Evolutionary conservation across 345 rosid genomes (phyloP).

Genomic region (Heritiera littoralis): DNA sequence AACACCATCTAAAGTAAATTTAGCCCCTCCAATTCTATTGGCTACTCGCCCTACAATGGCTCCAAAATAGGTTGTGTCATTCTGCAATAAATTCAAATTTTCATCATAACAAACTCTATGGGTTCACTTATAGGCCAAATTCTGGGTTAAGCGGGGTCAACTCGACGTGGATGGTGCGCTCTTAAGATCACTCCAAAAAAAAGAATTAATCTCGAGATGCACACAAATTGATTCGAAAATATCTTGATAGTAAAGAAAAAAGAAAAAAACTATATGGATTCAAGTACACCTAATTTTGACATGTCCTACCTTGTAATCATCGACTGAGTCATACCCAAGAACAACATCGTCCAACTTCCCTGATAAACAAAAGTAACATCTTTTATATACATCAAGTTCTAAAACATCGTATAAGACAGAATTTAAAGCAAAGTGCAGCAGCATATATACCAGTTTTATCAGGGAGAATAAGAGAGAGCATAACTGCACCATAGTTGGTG

Average conservation of each 20-base stretch:
- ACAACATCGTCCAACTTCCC: conserved; percentile 71
- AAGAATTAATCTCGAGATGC: too few species aligned
- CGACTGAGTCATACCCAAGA: conserved; percentile 72
- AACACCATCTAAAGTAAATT: conserved; percentile 61
- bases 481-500: conserved; percentile 82
- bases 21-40: conserved; percentile 70
- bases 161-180: too few species aligned
- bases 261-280: background rate
- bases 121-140: background rate
- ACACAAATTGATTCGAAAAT: too few species aligned
- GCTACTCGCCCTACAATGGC: conserved; percentile 89
- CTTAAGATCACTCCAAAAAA: too few species aligned
- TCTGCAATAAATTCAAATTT: conserved; percentile 35
- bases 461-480: conserved; percentile 67
- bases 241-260: background rate
- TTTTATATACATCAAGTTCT: background rate
- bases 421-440: background rate
- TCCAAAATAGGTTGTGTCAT: conserved; percentile 71
- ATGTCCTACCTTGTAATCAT: conserved; percentile 54
- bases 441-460: conserved; percentile 61
- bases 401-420: background rate
- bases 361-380: conserved; percentile 25
- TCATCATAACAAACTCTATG: background rate
- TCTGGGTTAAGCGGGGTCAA: too few species aligned
- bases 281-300: too few species aligned